A percentile compares a stretch with the other conserved stretches of the same genome.
Evolutionary conservation across 108 stramenopile genomes (phyloP).

Genomic region (Asterionellopsis glacialis): DNA sequence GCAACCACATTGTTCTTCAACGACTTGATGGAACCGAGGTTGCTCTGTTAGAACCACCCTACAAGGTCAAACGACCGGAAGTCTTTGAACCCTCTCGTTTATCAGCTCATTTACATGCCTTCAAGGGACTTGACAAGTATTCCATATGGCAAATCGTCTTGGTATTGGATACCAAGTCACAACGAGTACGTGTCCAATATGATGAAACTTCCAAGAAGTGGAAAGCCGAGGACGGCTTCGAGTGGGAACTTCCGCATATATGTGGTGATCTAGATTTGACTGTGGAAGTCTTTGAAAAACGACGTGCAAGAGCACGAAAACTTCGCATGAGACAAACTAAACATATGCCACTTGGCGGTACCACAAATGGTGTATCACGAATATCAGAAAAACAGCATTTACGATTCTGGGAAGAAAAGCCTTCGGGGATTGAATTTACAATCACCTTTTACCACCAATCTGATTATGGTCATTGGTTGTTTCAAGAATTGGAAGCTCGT

Average conservation of each 20-base stretch:
- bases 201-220: not conserved
- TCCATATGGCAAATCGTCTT: not conserved
- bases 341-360: not conserved
- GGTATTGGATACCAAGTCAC: not conserved
- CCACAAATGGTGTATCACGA: no score
- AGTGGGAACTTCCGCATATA: not conserved
- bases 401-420: not conserved
- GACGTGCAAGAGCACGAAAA: constrained; percentile 3
- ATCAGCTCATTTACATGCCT: not conserved
- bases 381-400: not conserved
- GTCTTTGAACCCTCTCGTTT: constrained; percentile 15
- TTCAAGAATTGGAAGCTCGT: constrained; percentile 29
- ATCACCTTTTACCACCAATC: constrained; percentile 27
- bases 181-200: not conserved
- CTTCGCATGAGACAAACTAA: not conserved
- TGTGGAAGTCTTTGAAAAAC: not conserved
- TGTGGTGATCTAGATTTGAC: not conserved
- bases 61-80: constrained; percentile 27
- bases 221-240: not conserved
- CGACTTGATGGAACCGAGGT: constrained; percentile 40
- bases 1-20: constrained; percentile 6
- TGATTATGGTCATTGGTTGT: constrained; percentile 46
- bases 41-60: constrained; percentile 36
- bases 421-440: constrained; percentile 8
- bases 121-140: not conserved